Percentiles rank a stretch among this genome's conserved stretches.
phyloP scores from a whole-genome alignment of 345 rosid species.

The Ceriops decandra region DNA sequence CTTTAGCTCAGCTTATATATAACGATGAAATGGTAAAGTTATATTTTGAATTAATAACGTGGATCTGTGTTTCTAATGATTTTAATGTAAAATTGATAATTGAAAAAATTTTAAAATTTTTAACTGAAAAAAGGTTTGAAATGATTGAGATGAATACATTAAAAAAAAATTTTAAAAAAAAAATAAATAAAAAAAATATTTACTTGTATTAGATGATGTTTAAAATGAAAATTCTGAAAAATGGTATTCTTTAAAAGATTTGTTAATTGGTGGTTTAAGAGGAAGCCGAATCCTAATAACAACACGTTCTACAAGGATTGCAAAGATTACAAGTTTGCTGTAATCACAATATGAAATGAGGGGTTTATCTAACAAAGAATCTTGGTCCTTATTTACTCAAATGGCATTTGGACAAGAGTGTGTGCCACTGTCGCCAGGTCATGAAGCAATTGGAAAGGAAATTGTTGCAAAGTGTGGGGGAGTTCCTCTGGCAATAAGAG shows the following conservation, averaged over 20 bases:
- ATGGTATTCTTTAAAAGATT: conserved; percentile 7
- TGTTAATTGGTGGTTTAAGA: conserved; percentile 1
- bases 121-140: no score
- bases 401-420: conserved; percentile 3
- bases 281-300: conserved; percentile 29
- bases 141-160: rapidly evolving
- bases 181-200: no score
- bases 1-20: neutral
- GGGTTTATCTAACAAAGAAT: neutral
- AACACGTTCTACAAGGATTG: conserved; percentile 19
- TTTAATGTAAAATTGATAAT: no score
- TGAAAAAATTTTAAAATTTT: no score
- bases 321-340: neutral
- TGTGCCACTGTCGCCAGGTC: neutral
- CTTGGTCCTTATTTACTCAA: conserved; percentile 21
- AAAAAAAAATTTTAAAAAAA: no score
- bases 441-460: no score
- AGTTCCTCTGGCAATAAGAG: no score
- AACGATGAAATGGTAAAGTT: neutral
- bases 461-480: no score
- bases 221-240: neutral
- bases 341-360: neutral
- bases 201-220: no score
- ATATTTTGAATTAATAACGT: neutral
- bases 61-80: neutral